A percentile compares a stretch with the other conserved stretches of the same genome.
Conservation (phyloP, 2,329 filamentous ascomycete genomes). For the Fonsecaea erecta region DNA sequence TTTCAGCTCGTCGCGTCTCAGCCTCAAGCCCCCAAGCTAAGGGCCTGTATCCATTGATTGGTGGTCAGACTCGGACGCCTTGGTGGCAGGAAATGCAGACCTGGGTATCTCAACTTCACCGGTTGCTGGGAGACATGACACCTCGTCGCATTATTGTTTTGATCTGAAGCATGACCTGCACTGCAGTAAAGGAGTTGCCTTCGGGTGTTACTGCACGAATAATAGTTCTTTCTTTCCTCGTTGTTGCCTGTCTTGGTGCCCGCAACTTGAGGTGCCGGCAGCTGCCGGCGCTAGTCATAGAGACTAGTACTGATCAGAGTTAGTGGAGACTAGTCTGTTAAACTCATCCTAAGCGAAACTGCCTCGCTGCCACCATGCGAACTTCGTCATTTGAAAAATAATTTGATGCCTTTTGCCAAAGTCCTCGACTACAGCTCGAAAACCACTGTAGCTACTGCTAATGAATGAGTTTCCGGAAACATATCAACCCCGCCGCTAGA, state of each 20-base stretch:
- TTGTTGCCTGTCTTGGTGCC: background rate
- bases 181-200: background rate
- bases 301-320: background rate
- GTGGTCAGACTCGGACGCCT: conserved; percentile 14
- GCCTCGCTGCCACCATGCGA: background rate
- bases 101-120: background rate
- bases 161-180: background rate
- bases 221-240: background rate
- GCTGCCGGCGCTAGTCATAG: background rate
- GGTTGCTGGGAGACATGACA: background rate
- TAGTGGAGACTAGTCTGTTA: background rate
- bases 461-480: background rate
- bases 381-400: conserved; percentile 1
- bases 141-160: background rate
- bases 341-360: background rate
- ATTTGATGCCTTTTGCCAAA: background rate
- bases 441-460: background rate
- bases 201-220: too few relatives aligned
- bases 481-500: background rate
- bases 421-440: background rate
- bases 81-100: background rate
- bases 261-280: background rate
- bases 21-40: conserved; percentile 14
- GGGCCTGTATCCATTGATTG: conserved; percentile 10
- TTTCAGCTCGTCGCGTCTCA: conserved; percentile 15